A percentile compares a stretch with the other conserved stretches of the same genome.
phyloP scores from a whole-genome alignment of 2,329 filamentous ascomycete species.

The Didymellaceae sp. region DNA sequence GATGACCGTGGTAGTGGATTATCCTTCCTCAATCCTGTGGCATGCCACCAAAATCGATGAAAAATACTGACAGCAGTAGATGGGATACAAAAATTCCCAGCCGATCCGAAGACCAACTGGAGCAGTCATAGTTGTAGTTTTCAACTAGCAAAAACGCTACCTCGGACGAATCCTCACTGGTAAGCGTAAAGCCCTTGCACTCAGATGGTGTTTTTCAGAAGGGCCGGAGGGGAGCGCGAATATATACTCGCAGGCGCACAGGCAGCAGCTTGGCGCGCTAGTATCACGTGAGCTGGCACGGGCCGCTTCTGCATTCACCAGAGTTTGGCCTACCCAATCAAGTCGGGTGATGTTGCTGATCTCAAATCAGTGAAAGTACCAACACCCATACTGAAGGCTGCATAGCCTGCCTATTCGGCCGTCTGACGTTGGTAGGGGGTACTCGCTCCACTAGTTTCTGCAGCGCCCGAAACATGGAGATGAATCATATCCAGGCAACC shows the following conservation, averaged over 20 bases:
- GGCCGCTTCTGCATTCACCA: too few species aligned
- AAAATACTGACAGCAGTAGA: slow-evolving; percentile 33
- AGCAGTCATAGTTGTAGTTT: slow-evolving; percentile 82
- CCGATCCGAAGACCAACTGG: slow-evolving; percentile 71
- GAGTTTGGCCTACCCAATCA: too few species aligned
- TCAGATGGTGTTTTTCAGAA: not conserved
- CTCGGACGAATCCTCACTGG: slow-evolving; percentile 89
- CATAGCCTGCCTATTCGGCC: too few species aligned
- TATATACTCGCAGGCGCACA: slow-evolving; percentile 16
- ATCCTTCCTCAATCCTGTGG: slow-evolving; percentile 41
- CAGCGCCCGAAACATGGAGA: too few species aligned
- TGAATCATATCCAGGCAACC: too few species aligned
- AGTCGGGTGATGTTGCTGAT: too few species aligned
- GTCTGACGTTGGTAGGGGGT: too few species aligned
- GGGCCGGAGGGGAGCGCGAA: slow-evolving; percentile 5
- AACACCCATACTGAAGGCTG: too few species aligned
- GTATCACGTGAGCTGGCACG: slow-evolving; percentile 19
- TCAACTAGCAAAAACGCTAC: slow-evolving; percentile 89
- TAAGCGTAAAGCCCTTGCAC: slow-evolving; percentile 78
- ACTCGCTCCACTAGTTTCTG: too few species aligned
- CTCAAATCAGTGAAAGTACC: too few species aligned
- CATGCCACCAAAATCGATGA: slow-evolving; percentile 39
- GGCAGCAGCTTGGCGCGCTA: slow-evolving; percentile 30
- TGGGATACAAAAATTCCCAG: slow-evolving; percentile 79
- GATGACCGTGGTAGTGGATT: not conserved